Evolutionary conservation across 2,329 filamentous ascomycete species (phyloP).

Genomic region (Neurospora crassa): DNA sequence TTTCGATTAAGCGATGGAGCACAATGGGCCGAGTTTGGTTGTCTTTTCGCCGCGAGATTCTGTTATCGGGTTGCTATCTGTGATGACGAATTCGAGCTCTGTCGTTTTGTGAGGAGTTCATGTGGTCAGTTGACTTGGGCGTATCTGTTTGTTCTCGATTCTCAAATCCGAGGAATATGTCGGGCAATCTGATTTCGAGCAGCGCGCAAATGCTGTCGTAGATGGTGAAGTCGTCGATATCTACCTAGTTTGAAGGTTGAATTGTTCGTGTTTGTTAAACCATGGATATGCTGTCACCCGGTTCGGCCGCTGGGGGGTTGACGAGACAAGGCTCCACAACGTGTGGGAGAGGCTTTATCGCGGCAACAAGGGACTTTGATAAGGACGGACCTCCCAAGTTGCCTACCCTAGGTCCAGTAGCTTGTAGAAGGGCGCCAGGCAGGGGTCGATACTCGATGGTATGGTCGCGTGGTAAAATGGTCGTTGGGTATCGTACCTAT

Average conservation of each 20-base stretch:
- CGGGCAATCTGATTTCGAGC: not conserved
- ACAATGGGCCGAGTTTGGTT: not conserved
- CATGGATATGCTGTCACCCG: not conserved
- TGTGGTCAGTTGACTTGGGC: not conserved
- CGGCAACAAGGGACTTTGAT: constrained; percentile 1
- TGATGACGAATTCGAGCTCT: not conserved
- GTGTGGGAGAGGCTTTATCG: not conserved
- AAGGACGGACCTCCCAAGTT: not conserved
- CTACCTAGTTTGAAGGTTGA: constrained; percentile 1
- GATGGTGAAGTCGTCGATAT: constrained; percentile 6
- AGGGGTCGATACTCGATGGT: not conserved
- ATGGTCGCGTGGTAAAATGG: not conserved
- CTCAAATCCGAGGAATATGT: not conserved
- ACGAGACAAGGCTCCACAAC: not conserved
- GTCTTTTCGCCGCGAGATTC: not conserved
- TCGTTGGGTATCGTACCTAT: no score
- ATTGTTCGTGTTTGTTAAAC: not conserved
- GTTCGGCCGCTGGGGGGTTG: not conserved
- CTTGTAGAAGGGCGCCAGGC: not conserved
- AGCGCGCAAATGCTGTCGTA: constrained; percentile 4
- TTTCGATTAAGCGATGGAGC: not conserved
- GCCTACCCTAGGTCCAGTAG: no score
- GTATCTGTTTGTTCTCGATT: not conserved
- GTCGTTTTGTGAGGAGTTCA: not conserved
- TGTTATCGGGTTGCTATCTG: not conserved